phyloP scores from a whole-genome alignment of 108 stramenopile species.

The Conticribra guillardii region DNA sequence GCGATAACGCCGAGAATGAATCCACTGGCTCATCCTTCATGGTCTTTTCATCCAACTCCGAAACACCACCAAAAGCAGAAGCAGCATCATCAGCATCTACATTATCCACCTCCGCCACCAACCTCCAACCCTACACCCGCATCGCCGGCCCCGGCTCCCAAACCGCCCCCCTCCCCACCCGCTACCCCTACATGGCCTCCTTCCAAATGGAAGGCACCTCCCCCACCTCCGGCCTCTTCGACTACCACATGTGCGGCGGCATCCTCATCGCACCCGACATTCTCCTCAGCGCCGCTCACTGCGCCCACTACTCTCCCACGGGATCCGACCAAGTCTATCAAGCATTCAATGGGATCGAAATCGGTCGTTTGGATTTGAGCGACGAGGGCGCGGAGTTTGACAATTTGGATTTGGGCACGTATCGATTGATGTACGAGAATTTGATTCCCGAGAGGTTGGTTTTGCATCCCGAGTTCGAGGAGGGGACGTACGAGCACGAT shows the following conservation, averaged over 20 bases:
- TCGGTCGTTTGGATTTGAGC: slow-evolving; percentile 27
- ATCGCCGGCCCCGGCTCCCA: slow-evolving; percentile 7
- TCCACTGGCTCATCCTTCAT: too few relatives aligned
- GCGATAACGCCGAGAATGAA: too few relatives aligned
- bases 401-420: slow-evolving; percentile 16
- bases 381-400: slow-evolving; percentile 28
- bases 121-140: slow-evolving; percentile 1
- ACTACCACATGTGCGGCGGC: slow-evolving; percentile 56
- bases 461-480: slow-evolving; percentile 32
- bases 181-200: slow-evolving; percentile 53
- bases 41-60: too few relatives aligned
- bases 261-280: slow-evolving; percentile 58
- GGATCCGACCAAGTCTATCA: slow-evolving; percentile 14
- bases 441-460: slow-evolving; percentile 30
- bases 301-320: slow-evolving; percentile 42
- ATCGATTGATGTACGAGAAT: slow-evolving; percentile 40
- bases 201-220: slow-evolving; percentile 45
- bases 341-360: slow-evolving; percentile 52
- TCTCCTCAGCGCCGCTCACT: slow-evolving; percentile 60
- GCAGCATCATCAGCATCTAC: too few relatives aligned
- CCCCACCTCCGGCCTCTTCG: slow-evolving; percentile 20
- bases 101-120: slow-evolving; percentile 7
- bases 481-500: slow-evolving; percentile 41
- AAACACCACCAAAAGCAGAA: too few relatives aligned
- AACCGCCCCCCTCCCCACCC: neutral